Base-by-base conservation (phyloP, 495 filamentous ascomycete species). In the Daldinia loculata region DNA sequence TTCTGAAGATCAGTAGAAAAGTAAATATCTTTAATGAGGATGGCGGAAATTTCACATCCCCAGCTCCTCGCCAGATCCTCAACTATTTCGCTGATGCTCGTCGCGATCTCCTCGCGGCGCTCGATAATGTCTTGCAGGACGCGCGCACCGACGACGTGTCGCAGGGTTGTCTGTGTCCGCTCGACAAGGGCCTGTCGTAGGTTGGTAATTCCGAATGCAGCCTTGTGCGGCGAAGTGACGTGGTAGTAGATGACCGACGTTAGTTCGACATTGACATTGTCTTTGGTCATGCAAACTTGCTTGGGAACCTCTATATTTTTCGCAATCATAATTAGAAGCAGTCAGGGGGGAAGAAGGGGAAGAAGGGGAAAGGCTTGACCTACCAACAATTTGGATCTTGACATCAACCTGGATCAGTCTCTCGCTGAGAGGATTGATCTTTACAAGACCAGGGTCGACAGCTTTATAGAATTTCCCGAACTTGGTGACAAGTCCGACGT, bases 191-290 rank as follows among this genome's bases (percentile, higher is more conserved):
- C 95, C 79, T 96, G 93, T 68, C 90, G 91, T 66, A 99, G 91
- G 81, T 99, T 96, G 81, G 88, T 80, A 80, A 99, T 98, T 69
- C 95, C 96, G 79, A 99, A 99, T 41, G 96, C 96, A 63, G 94
- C 92, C 83, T 96, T 97, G 87, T 98, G 95, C 1, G 95, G 95
- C 7, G 92, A 93, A 59, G 88, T 90, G 77, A 99, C 93, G 86
- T 97, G 93, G 85, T 99, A 99, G 87, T 99, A 99, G 84, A 99
- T 99, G 70, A 99, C 95, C 29, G 91, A 95, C 36, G 93, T 98
- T 64, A 99, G 86, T 75, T 95, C 89, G 50, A 99, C 87, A 26
- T 91, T 96, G 64, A 98, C 95, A 74, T 98, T 98, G 84, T 99
- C 95, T 81, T 97, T 98, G 79, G 96, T 99, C 94, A 99, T 99